Evolutionary conservation across 2,329 filamentous ascomycete species (phyloP), one percentile per base, ranked within the genome.

Genomic region (Aspergillus calidoustus): DNA sequence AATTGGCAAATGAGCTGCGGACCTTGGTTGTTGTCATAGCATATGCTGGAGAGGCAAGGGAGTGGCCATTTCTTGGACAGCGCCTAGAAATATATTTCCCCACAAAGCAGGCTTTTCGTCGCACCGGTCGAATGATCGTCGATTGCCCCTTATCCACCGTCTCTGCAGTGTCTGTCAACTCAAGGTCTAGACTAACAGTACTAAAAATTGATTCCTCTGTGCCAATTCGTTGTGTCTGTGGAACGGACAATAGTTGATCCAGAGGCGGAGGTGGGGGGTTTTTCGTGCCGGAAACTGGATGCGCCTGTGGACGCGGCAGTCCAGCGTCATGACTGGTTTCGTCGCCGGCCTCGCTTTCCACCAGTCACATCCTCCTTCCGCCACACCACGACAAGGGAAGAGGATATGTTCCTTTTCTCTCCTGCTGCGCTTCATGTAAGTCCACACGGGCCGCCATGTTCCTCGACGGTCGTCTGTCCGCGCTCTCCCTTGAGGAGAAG

Each of bases 391-490:
- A 41, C 13, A 13, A 41, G 25, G 25, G 25, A 28, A 28, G 34
- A 41, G 34, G 34, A 41, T 13, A 41, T 41, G 34, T 15, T 41
- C 34, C 9, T 41, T 41, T 41, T 41, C 8, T 17, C 34, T 11
- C 34, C 34, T 15, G 13, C 11, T 3, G 34, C 34, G 34, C 34
- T 17, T 41, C 2, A 41, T 50, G 50, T 34, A 4, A 4, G 8
- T 11, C 50, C 6, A 4, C 43, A n/a, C n/a, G 46, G 28, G 25
- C 23, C 6, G 41, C 41, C 17, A 54, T 54, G 53, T 30, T 47
- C 38, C 53, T 54, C 15, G 31, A 54, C 41, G 53, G 53, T 13
- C 53, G 30, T 17, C n/a, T 54, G 9, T 54, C 53, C 53, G 41
- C 41, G 15, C 53, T 54, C 11, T 54, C 53, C 17, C 53, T 54